Percentiles rank a stretch among this genome's conserved stretches.
Conservation (phyloP, 2,329 filamentous ascomycete species). For the Xylariaceae sp. region DNA sequence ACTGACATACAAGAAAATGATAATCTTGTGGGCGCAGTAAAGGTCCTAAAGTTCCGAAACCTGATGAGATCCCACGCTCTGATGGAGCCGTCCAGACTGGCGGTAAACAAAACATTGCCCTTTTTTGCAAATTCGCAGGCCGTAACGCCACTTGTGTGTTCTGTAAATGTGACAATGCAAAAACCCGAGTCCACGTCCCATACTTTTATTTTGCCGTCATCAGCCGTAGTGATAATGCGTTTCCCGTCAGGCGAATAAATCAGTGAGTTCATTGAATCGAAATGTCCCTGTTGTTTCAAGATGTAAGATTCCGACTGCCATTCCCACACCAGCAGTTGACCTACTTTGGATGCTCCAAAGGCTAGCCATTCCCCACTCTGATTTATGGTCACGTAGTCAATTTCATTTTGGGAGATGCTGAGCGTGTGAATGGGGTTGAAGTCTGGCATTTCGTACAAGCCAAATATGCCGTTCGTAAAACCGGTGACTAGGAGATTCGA, state of each 20-base stretch:
- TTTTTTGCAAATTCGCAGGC: conserved; percentile 93
- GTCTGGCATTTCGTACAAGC: conserved; percentile 90
- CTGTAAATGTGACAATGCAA: conserved; percentile 96
- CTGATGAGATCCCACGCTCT: conserved; percentile 94
- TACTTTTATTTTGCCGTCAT: conserved; percentile 97
- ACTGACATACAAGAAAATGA: conserved; percentile 94
- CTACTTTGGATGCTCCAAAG: conserved; percentile 91
- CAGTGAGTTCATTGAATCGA: conserved; percentile 90
- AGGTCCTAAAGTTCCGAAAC: conserved; percentile 96
- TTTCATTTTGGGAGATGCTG: conserved; percentile 94
- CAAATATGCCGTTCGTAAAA: conserved; percentile 92
- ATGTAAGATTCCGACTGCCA: conserved; percentile 99
- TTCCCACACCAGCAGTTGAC: conserved; percentile 97
- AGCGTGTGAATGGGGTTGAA: conserved; percentile 91
- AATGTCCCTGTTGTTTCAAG: conserved; percentile 95
- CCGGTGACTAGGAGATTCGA: conserved; percentile 93
- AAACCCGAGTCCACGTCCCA: conserved; percentile 97
- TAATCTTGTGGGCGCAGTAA: conserved; percentile 85
- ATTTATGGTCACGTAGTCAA: conserved; percentile 93
- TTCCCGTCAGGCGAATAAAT: conserved; percentile 93
- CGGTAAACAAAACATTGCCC: conserved; percentile 92
- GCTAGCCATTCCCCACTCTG: conserved; percentile 94
- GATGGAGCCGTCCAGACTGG: conserved; percentile 89
- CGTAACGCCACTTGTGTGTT: conserved; percentile 91
- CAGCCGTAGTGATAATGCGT: conserved; percentile 85